phyloP scores from a whole-genome alignment of 345 rosid species.

The Salix dunnii region DNA sequence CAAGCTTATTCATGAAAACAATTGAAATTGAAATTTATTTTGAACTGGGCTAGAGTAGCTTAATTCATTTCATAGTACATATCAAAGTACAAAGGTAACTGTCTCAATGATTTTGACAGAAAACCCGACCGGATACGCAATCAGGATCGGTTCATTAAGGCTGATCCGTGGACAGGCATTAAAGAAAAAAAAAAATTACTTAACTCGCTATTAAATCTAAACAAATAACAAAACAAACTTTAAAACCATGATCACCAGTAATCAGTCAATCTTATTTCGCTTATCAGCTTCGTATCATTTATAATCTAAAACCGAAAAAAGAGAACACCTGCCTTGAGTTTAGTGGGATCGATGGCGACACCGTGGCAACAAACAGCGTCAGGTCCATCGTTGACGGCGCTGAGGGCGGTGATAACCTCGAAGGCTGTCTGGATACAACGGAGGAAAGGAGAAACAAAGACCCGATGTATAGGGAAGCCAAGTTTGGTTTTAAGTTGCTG shows the following conservation, averaged over 20 bases:
- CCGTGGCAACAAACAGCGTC: constrained; percentile 28
- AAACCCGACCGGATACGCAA: background rate
- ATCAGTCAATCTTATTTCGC: background rate
- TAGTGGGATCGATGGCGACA: constrained; percentile 43
- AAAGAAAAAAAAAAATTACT: background rate
- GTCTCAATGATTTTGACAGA: background rate
- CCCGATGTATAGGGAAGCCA: constrained; percentile 69
- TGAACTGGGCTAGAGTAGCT: background rate
- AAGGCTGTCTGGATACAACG: constrained; percentile 81
- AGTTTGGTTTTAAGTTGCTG: constrained; percentile 42
- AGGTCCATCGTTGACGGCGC: constrained; percentile 35
- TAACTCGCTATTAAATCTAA: too few species aligned
- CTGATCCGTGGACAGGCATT: background rate
- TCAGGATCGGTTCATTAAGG: background rate
- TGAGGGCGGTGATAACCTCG: constrained; percentile 52
- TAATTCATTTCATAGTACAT: background rate
- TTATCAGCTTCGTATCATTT: background rate
- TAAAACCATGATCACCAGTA: background rate
- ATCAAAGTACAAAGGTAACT: background rate
- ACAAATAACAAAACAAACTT: background rate
- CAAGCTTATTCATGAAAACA: too few species aligned
- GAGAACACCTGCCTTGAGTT: constrained; percentile 53
- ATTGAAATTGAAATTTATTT: too few species aligned
- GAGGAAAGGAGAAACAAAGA: constrained; percentile 77
- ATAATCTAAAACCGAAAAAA: background rate